A percentile compares a stretch with the other conserved stretches of the same genome.
Evolutionary conservation across 768 basidiomycete genomes (phyloP).

Genomic region (Tylopilus balloui): DNA sequence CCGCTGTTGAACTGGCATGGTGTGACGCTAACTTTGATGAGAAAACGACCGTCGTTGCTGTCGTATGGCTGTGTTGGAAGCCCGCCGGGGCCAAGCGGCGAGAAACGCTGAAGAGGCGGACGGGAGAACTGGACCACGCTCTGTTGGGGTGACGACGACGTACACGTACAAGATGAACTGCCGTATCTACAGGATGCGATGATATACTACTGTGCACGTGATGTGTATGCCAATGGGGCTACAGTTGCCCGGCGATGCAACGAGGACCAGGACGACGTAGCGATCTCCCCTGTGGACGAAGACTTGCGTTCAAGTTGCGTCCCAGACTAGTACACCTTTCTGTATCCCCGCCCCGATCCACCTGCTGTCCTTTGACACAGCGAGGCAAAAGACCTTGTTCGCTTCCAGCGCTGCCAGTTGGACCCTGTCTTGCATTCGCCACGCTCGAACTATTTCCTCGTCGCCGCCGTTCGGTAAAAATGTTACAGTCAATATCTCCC

Average conservation of each 20-base stretch:
- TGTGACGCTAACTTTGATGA: neutral
- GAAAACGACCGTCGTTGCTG: neutral
- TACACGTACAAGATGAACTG: too few species aligned
- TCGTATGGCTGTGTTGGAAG: too few species aligned
- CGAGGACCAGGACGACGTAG: neutral
- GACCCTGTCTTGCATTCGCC: neutral
- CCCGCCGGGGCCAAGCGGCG: too few species aligned
- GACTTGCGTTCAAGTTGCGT: neutral
- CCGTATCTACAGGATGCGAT: too few species aligned
- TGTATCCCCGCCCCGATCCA: conserved; percentile 2
- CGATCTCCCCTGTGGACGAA: neutral
- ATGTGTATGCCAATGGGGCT: too few species aligned
- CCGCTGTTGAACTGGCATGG: neutral
- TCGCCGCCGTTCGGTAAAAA: neutral
- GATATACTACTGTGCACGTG: too few species aligned
- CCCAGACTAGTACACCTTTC: neutral
- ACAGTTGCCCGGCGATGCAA: neutral
- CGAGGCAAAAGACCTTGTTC: neutral
- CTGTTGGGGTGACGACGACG: too few species aligned
- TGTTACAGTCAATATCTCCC: neutral
- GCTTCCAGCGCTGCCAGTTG: neutral
- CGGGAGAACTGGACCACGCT: too few species aligned
- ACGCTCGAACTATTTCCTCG: neutral
- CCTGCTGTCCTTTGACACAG: neutral
- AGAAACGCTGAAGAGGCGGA: too few species aligned